Evolutionary conservation across 331 rosid genomes (phyloP).

Genomic region (Quercus phellos): DNA sequence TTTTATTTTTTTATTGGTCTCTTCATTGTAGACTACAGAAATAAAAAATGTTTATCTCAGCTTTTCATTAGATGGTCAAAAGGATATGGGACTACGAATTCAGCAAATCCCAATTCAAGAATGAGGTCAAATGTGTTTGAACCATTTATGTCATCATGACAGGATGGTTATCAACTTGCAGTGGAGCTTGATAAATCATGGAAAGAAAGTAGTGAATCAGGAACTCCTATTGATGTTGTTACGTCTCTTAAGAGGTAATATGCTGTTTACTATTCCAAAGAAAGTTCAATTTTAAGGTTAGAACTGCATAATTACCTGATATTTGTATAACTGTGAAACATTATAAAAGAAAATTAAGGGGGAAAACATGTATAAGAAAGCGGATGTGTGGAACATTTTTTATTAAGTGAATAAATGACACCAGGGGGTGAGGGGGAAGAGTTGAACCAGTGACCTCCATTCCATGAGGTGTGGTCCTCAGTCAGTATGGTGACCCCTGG

Average conservation of each 20-base stretch:
- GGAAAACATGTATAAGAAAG: not conserved
- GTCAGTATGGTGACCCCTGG: not conserved
- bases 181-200: slow-evolving; percentile 68
- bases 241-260: slow-evolving; percentile 67
- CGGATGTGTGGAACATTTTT: not conserved
- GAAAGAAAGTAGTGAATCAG: slow-evolving; percentile 47
- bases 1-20: not conserved
- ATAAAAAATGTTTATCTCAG: not conserved
- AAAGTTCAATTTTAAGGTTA: not conserved
- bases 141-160: slow-evolving; percentile 22
- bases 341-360: not conserved
- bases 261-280: not conserved
- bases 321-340: slow-evolving; percentile 3
- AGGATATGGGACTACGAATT: not conserved
- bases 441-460: not conserved
- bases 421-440: not conserved
- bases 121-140: slow-evolving; percentile 7
- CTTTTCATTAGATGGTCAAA: not conserved
- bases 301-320: not conserved
- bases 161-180: slow-evolving; percentile 94
- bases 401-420: not conserved
- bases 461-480: not conserved
- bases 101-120: not conserved
- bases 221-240: slow-evolving; percentile 52
- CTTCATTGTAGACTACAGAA: not conserved